These are phyloP conservation scores for Paxillus rubicundulus DNA, from an alignment of 768 basidiomycete species.

Conservation along the genomic window DNA sequence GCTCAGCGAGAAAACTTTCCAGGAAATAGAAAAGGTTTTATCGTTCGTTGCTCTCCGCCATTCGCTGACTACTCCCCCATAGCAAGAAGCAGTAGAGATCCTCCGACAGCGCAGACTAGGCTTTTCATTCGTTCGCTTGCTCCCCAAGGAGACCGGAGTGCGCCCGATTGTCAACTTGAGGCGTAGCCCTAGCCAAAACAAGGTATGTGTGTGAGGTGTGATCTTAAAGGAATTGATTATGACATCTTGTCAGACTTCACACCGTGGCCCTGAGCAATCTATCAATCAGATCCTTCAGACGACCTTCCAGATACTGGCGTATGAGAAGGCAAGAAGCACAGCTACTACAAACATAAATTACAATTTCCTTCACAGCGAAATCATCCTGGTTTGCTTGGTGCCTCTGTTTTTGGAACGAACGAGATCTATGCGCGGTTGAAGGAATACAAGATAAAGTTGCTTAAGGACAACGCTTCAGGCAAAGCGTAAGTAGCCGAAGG, in stretches of 20 bases:
- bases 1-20: slow-evolving; percentile 70
- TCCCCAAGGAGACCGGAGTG: slow-evolving; percentile 95
- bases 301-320: slow-evolving; percentile 83
- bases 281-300: slow-evolving; percentile 87
- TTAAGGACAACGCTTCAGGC: slow-evolving; percentile 37
- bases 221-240: background rate
- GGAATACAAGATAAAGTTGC: slow-evolving; percentile 57
- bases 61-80: slow-evolving; percentile 1
- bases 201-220: slow-evolving; percentile 19
- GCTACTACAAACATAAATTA: background rate
- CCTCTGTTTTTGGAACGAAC: slow-evolving; percentile 78
- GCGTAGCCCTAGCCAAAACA: slow-evolving; percentile 40
- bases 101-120: slow-evolving; percentile 72
- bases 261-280: slow-evolving; percentile 45
- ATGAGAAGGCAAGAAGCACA: slow-evolving; percentile 64
- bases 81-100: slow-evolving; percentile 66
- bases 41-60: background rate
- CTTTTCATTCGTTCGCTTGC: slow-evolving; percentile 80
- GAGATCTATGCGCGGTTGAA: slow-evolving; percentile 80
- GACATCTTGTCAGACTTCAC: slow-evolving; percentile 28
- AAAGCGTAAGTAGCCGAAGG: slow-evolving; percentile 46
- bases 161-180: slow-evolving; percentile 91
- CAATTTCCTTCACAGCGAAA: slow-evolving; percentile 46
- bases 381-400: slow-evolving; percentile 65
- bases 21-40: slow-evolving; percentile 63